These are phyloP conservation scores for Nymphaea colorata DNA, from an alignment of 164 flowering plant genomes.

Conservation along the genomic window DNA sequence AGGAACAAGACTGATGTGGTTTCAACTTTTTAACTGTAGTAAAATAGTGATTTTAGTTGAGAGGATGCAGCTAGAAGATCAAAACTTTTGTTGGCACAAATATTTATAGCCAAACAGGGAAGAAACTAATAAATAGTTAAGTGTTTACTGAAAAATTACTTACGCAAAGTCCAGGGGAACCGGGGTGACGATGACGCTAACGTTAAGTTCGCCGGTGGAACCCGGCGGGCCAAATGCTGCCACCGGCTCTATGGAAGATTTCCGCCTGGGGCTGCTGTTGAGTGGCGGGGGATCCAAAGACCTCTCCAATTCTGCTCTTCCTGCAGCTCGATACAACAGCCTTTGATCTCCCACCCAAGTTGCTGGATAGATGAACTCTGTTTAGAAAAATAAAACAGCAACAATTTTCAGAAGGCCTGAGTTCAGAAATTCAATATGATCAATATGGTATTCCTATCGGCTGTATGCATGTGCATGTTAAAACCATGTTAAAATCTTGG, in stretches of 20 bases:
- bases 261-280: slow-evolving; percentile 18
- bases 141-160: slow-evolving; percentile 11
- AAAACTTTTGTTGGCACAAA: too few species aligned
- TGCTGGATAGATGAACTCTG: slow-evolving; percentile 87
- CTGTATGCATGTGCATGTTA: background rate
- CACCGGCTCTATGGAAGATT: slow-evolving; percentile 50
- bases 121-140: too few species aligned
- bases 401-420: background rate
- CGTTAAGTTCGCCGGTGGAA: slow-evolving; percentile 85
- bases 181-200: slow-evolving; percentile 81
- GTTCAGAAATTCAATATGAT: too few species aligned
- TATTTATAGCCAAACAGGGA: too few species aligned
- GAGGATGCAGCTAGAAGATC: too few species aligned
- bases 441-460: too few species aligned
- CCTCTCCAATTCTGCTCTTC: slow-evolving; percentile 48
- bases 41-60: too few species aligned
- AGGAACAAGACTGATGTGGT: too few species aligned
- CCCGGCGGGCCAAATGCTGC: slow-evolving; percentile 93
- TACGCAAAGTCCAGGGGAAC: slow-evolving; percentile 76
- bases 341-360: slow-evolving; percentile 91
- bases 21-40: too few species aligned
- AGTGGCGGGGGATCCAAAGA: slow-evolving; percentile 72
- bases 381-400: background rate
- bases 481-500: background rate
- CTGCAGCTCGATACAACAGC: slow-evolving; percentile 56